phyloP scores from a whole-genome alignment of 768 basidiomycete genomes.

The Russula sp. region DNA sequence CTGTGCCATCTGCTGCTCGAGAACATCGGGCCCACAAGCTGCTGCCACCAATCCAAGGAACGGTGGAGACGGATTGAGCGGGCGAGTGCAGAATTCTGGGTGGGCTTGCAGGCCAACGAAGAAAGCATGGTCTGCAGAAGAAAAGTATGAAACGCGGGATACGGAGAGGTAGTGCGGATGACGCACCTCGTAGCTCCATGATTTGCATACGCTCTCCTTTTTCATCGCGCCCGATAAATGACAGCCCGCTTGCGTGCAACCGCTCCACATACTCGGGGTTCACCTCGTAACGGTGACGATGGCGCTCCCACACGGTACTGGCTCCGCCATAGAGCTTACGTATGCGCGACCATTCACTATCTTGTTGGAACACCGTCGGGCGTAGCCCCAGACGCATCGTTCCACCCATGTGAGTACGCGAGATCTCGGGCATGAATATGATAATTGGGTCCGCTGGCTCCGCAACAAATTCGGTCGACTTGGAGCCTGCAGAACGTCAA shows the following conservation, averaged over 20 bases:
- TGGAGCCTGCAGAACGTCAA: constrained; percentile 51
- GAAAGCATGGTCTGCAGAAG: constrained; percentile 73
- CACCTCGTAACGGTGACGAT: constrained; percentile 94
- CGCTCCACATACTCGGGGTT: constrained; percentile 79
- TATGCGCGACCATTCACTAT: constrained; percentile 65
- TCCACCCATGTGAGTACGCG: constrained; percentile 95
- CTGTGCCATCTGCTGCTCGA: constrained; percentile 64
- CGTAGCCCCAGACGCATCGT: constrained; percentile 99
- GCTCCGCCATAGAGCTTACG: constrained; percentile 79
- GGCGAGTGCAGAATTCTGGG: constrained; percentile 97
- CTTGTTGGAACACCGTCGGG: constrained; percentile 82
- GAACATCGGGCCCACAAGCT: constrained; percentile 43
- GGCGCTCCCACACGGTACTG: constrained; percentile 88
- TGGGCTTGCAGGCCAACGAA: constrained; percentile 94
- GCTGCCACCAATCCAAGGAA: constrained; percentile 96
- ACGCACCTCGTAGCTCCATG: constrained; percentile 75
- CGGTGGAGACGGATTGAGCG: constrained; percentile 93
- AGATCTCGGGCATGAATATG: constrained; percentile 99
- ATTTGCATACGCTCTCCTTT: constrained; percentile 97
- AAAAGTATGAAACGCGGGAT: background rate
- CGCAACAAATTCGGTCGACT: constrained; percentile 73
- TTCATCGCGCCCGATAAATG: constrained; percentile 86
- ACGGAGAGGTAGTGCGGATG: background rate
- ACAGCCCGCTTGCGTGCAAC: constrained; percentile 64
- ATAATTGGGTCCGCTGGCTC: constrained; percentile 63